Evolutionary conservation across 495 filamentous ascomycete genomes (phyloP), one percentile per base, ranked within the genome.

Genomic region (Copromyces sp.): DNA sequence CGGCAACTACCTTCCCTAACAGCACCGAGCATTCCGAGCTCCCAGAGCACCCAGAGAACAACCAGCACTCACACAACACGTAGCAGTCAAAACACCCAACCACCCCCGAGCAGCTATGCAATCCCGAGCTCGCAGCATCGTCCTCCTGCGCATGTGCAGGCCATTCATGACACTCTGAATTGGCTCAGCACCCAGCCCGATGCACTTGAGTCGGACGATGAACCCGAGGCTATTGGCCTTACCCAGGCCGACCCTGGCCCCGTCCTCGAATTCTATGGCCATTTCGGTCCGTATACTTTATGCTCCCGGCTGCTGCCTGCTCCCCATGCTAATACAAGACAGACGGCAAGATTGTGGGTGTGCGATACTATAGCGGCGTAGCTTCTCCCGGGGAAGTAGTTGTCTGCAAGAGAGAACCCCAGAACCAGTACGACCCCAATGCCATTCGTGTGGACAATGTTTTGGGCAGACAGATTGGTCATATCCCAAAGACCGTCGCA

Each of bases 361-460:
- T 93, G 14, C 86, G 90, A 69, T 97, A 89, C 79, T 98, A 98
- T 80, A 82, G 78, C 37, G 93, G 93, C 6, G 77, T 87, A 72
- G 92, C 92, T 4, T 92, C 87, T 4, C 69, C 84, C 5, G 91
- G 92, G 16, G 94, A 98, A 78, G 85, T 88, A 72, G 91, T 95
- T 2, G 74, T 93, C 38, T 77, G 92, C 69, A 82, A 79, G 39
- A 83, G 94, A 74, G 91, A 97, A 72, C 90, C 92, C 3, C 71
- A 76, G 14, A 98, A 98, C 1, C 73, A 82, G 70, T 94, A 92
- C 76, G 93, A 95, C 76, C 72, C 78, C 4, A 96, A 96, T 83
- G 93, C 93, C 3, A 92, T 97, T 69, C 88, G 89, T 7, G 87
- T 95, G 3, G 84, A 91, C 73, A 97, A 96, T 80, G 92, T 94